A percentile compares a stretch with the other conserved stretches of the same genome.
Conservation (phyloP, 257 asterid genomes). For the Scutellaria barbata region DNA sequence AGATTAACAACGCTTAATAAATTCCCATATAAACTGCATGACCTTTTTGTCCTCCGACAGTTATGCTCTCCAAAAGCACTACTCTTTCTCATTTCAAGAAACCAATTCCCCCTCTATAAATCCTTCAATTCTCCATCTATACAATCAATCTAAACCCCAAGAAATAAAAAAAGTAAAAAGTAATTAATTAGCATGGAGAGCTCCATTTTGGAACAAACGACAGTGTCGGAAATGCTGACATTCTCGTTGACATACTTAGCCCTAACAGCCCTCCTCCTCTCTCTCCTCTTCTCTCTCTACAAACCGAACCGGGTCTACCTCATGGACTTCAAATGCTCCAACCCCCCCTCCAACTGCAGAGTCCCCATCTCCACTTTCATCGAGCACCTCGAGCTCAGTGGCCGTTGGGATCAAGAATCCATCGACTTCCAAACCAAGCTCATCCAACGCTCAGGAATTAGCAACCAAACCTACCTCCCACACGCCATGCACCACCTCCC, state of each 20-base stretch:
- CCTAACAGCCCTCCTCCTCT: background rate
- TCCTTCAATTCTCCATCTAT: background rate
- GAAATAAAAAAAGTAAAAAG: no score
- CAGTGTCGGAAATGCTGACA: background rate
- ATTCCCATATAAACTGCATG: slow-evolving; percentile 10
- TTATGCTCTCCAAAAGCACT: slow-evolving; percentile 16
- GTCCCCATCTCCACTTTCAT: slow-evolving; percentile 12
- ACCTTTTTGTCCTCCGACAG: slow-evolving; percentile 26
- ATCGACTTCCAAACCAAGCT: background rate
- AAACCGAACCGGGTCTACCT: slow-evolving; percentile 17
- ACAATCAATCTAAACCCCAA: background rate
- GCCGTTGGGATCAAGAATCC: background rate
- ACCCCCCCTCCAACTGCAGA: background rate
- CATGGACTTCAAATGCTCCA: slow-evolving; percentile 25
- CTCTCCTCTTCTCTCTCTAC: background rate
- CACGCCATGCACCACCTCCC: slow-evolving; percentile 27
- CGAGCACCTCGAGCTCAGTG: slow-evolving; percentile 13
- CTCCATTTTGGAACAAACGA: background rate
- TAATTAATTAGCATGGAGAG: background rate
- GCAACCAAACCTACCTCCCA: slow-evolving; percentile 24
- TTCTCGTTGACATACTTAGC: background rate
- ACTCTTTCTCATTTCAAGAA: background rate
- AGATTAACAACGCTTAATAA: background rate
- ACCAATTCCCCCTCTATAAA: background rate
- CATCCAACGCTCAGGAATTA: slow-evolving; percentile 3